Percentiles rank a stretch among this genome's conserved stretches.
These are phyloP conservation scores for Quercus ilex DNA, from an alignment of 306 rosid species.

Conservation along the genomic window DNA sequence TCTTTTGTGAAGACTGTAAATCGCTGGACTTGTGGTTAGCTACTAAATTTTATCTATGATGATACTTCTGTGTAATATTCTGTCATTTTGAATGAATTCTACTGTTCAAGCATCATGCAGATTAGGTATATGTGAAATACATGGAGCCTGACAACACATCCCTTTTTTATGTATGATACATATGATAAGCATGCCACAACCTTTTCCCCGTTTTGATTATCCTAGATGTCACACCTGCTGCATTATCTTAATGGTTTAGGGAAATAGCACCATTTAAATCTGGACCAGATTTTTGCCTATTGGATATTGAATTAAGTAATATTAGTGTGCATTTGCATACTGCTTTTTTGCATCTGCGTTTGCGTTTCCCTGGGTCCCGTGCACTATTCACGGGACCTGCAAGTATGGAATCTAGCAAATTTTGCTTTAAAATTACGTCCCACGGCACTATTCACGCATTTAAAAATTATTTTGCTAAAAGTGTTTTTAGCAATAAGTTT, in stretches of 20 bases:
- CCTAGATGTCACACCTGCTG: not conserved
- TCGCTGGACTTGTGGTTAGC: constrained; percentile 59
- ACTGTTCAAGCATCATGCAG: not conserved
- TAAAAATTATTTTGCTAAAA: too few relatives aligned
- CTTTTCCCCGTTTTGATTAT: not conserved
- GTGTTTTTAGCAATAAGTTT: too few relatives aligned
- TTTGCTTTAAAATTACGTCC: too few relatives aligned
- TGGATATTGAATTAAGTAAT: not conserved
- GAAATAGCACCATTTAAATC: not conserved
- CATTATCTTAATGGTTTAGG: not conserved
- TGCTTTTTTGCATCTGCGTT: too few relatives aligned
- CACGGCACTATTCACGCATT: too few relatives aligned
- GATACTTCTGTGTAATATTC: constrained; percentile 27
- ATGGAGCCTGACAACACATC: not conserved
- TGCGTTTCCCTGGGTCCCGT: too few relatives aligned
- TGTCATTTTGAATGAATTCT: constrained; percentile 18
- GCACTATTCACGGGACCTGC: too few relatives aligned
- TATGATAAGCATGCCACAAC: not conserved
- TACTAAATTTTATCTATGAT: too few relatives aligned
- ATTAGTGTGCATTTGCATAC: too few relatives aligned
- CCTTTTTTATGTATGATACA: not conserved
- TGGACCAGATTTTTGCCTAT: not conserved
- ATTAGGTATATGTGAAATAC: too few relatives aligned
- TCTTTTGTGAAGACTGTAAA: constrained; percentile 34
- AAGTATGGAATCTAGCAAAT: too few relatives aligned